Evolutionary conservation across 176 grass and related monocot genomes (phyloP).

Genomic region (Carex parvula): DNA sequence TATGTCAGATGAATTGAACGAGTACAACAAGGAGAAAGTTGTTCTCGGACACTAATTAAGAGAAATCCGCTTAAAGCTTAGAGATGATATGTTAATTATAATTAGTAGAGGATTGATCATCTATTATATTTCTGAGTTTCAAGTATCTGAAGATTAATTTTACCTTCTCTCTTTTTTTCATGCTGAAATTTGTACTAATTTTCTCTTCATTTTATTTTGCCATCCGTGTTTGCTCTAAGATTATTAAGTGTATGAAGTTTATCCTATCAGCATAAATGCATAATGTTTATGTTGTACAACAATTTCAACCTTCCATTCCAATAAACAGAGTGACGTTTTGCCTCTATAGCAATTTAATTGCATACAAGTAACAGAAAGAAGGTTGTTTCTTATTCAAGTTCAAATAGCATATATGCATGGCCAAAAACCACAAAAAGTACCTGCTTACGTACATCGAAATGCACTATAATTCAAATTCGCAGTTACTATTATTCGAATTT

Average conservation of each 20-base stretch:
- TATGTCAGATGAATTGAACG: background rate
- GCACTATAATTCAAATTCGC: no score
- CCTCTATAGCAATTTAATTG: background rate
- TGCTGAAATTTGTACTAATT: background rate
- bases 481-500: no score
- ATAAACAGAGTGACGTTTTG: background rate
- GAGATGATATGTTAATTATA: background rate
- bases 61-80: background rate
- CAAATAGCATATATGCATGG: background rate
- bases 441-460: no score
- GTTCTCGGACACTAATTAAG: slow-evolving; percentile 12
- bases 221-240: background rate
- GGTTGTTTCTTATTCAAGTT: background rate
- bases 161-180: no score
- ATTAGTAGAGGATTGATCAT: background rate
- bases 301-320: background rate
- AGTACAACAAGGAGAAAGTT: background rate
- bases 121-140: background rate
- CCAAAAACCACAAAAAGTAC: no score
- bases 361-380: background rate
- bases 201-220: background rate
- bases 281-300: background rate
- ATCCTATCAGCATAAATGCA: background rate
- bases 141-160: background rate
- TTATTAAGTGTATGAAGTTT: background rate